Percentiles rank a stretch among this genome's conserved stretches.
Evolutionary conservation across 768 basidiomycete genomes (phyloP).

Genomic region (Pulveroboletus frians): DNA sequence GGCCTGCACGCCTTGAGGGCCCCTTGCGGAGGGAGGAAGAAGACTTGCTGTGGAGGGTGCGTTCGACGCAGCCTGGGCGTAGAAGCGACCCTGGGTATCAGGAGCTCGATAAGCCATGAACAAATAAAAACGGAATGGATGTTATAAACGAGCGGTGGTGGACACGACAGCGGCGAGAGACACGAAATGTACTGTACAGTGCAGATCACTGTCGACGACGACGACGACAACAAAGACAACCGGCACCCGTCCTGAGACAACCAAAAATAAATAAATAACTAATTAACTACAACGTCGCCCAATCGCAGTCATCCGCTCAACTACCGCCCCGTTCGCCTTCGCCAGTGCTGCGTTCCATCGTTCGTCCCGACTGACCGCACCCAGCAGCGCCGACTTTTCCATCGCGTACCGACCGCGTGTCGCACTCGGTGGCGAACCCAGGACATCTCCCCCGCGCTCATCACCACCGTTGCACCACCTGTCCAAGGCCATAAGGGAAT

Average conservation of each 20-base stretch:
- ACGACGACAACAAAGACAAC: background rate
- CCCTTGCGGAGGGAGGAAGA: slow-evolving; percentile 34
- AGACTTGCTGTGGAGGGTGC: slow-evolving; percentile 52
- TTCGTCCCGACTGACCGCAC: slow-evolving; percentile 29
- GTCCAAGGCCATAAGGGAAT: slow-evolving; percentile 45
- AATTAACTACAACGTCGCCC: background rate
- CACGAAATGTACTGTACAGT: background rate
- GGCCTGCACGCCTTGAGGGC: slow-evolving; percentile 35
- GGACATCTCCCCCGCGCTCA: background rate
- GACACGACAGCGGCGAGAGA: background rate
- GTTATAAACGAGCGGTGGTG: slow-evolving; percentile 18
- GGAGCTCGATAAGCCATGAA: slow-evolving; percentile 26
- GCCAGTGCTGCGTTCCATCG: slow-evolving; percentile 30
- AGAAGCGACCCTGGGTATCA: slow-evolving; percentile 39
- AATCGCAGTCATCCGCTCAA: slow-evolving; percentile 44
- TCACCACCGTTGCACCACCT: slow-evolving; percentile 37
- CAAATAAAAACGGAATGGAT: background rate
- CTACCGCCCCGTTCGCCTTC: slow-evolving; percentile 45
- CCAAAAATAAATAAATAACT: background rate
- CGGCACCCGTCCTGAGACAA: background rate
- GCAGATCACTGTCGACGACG: slow-evolving; percentile 1
- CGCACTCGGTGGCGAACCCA: slow-evolving; percentile 22
- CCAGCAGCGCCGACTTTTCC: slow-evolving; percentile 40
- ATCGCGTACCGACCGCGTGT: slow-evolving; percentile 39
- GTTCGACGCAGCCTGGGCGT: slow-evolving; percentile 36